phyloP scores from a whole-genome alignment of 2,329 filamentous ascomycete genomes.

The Fusarium robinianum region DNA sequence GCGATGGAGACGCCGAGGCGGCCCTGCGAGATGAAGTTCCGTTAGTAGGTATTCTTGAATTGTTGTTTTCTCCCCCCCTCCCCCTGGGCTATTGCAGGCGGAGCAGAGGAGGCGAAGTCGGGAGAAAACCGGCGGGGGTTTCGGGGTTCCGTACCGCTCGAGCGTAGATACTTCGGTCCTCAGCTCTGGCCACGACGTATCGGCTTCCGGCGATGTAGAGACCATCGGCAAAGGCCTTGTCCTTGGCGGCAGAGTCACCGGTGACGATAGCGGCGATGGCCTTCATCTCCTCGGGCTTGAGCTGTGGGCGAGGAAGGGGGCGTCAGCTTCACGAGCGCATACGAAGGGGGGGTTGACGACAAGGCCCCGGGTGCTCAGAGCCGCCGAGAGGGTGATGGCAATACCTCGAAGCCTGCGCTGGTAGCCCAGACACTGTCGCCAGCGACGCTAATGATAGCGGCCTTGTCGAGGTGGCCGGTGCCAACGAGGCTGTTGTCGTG shows the following conservation, averaged over 20 bases:
- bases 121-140: not conserved
- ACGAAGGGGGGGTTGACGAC: constrained; percentile 4
- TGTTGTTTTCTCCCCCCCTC: not conserved
- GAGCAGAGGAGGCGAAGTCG: too few species aligned
- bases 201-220: constrained; percentile 76
- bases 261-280: constrained; percentile 57
- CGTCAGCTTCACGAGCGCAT: constrained; percentile 14
- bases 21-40: constrained; percentile 51
- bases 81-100: too few species aligned
- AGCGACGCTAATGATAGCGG: constrained; percentile 78
- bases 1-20: constrained; percentile 79
- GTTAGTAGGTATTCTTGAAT: constrained; percentile 7
- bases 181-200: constrained; percentile 76
- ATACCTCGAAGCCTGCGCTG: constrained; percentile 73
- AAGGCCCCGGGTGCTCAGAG: not conserved
- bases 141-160: constrained; percentile 70
- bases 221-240: constrained; percentile 72
- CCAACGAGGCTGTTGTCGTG: constrained; percentile 69
- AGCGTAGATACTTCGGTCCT: constrained; percentile 80
- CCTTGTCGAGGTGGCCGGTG: constrained; percentile 80
- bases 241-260: constrained; percentile 53
- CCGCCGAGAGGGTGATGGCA: constrained; percentile 32
- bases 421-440: constrained; percentile 82
- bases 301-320: constrained; percentile 29
- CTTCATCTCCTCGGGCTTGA: constrained; percentile 61